Base-by-base conservation (phyloP, 2,329 filamentous ascomycete species). In the Claviceps citrina region DNA sequence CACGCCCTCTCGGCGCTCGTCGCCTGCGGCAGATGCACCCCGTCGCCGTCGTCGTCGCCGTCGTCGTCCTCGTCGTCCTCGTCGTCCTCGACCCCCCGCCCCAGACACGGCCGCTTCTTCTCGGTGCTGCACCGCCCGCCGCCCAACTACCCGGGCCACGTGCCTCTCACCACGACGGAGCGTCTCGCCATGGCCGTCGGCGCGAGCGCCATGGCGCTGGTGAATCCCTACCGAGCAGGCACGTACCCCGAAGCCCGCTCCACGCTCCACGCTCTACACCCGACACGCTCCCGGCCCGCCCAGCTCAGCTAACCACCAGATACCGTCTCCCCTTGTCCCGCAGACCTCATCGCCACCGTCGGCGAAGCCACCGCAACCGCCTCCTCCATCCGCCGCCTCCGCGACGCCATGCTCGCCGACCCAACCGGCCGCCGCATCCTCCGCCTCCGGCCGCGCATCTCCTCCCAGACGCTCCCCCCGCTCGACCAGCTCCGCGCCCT, bases 361-460 rank as follows among this genome's bases (percentile, higher is more conserved):
- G 89, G 87, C 55, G 91, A 98, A 68, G 79, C 87, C 22, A 96
- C 91, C 3, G 85, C 87, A 18, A 85, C 87, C 8, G 91, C 91
- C 10, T 94, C 86, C 70, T 95, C 96, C 66, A 87, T 95, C 61
- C 76, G 84, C 62, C 83, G 84, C 42, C 83, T 98, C 16, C 86
- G 85, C 48, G 76, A 89, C 56, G 84, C 81, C 46, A 98, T 98
- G 91, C 83, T 98, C 40, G 66, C 76, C 22, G 68, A 78, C 47
- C 70, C 84, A 1, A 93, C 84, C 0, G 91, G 91, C 42, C 82
- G 91, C 1, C 80, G 86, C 37, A 95, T 98, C 57, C 77, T 98
- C 46, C 83, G 84, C 47, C 83, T 91, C 51, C 79, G 86, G 10
- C 91, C 91, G 3, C 81, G 87, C 47, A 84, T 98, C 47, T 89